phyloP scores from a whole-genome alignment of 495 filamentous ascomycete species.

The Xylaria grammica region DNA sequence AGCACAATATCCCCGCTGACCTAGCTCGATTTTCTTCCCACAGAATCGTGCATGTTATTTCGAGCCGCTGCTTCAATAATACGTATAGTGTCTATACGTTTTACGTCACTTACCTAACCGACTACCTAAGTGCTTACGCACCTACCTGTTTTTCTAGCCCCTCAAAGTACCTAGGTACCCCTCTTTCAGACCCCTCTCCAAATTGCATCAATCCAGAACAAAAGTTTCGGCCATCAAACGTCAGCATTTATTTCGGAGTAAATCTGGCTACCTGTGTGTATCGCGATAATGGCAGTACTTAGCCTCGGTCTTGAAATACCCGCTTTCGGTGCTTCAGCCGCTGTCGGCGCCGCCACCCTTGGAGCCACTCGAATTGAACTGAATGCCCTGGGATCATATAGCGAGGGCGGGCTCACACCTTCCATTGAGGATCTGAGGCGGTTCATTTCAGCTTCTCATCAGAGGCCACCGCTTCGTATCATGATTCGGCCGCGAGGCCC shows the following conservation, averaged over 20 bases:
- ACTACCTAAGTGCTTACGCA: too few species aligned
- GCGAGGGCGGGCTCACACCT: slow-evolving; percentile 46
- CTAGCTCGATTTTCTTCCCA: neutral
- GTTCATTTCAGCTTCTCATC: slow-evolving; percentile 3
- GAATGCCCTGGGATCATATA: slow-evolving; percentile 47
- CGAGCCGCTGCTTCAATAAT: too few species aligned
- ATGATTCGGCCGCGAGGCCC: slow-evolving; percentile 54
- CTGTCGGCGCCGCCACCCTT: slow-evolving; percentile 26
- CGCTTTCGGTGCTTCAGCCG: slow-evolving; percentile 43
- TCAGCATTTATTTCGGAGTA: too few species aligned
- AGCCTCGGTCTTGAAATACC: slow-evolving; percentile 45
- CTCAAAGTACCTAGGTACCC: too few species aligned
- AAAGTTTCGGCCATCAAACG: too few species aligned
- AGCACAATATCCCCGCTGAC: too few species aligned
- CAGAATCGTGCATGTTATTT: neutral
- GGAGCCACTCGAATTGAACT: slow-evolving; percentile 48
- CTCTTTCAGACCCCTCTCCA: neutral
- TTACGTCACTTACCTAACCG: too few species aligned
- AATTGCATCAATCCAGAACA: too few species aligned
- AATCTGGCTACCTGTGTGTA: neutral
- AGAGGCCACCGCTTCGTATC: slow-evolving; percentile 38
- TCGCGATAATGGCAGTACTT: neutral
- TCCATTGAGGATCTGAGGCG: slow-evolving; percentile 27
- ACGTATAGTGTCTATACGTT: too few species aligned
- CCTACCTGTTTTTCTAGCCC: too few species aligned